Percentiles rank a stretch among this genome's conserved stretches.
phyloP scores from a whole-genome alignment of 2,329 filamentous ascomycete species.

The Aspergillus piperis region DNA sequence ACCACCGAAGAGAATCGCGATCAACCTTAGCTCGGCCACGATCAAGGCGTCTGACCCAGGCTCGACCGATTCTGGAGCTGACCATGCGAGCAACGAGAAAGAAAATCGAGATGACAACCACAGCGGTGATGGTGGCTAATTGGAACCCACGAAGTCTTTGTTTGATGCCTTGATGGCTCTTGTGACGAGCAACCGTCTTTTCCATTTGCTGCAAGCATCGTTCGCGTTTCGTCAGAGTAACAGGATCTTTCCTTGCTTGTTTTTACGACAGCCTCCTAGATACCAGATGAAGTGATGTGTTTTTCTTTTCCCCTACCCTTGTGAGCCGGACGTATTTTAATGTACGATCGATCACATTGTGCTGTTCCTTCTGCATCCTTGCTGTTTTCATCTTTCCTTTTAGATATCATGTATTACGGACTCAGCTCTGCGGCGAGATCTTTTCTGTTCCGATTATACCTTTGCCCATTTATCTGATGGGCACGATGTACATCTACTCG shows the following conservation, averaged over 20 bases:
- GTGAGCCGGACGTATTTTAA: slow-evolving; percentile 5
- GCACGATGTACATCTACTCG: slow-evolving; percentile 17
- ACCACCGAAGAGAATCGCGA: slow-evolving; percentile 43
- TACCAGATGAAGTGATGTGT: slow-evolving; percentile 28
- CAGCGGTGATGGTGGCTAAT: slow-evolving; percentile 25
- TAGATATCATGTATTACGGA: slow-evolving; percentile 20
- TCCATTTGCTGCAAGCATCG: slow-evolving; percentile 15
- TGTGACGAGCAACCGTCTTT: slow-evolving; percentile 7
- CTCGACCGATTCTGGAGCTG: slow-evolving; percentile 16
- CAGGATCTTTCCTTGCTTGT: slow-evolving; percentile 17
- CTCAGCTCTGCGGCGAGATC: slow-evolving; percentile 3
- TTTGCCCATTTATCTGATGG: slow-evolving; percentile 13
- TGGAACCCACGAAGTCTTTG: slow-evolving; percentile 1
- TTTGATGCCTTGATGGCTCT: slow-evolving; percentile 11
- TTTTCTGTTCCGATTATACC: slow-evolving; percentile 10
- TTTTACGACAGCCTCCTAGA: slow-evolving; percentile 26
- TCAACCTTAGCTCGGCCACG: slow-evolving; percentile 37
- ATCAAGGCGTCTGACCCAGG: slow-evolving; percentile 26
- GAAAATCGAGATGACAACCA: slow-evolving; percentile 33
- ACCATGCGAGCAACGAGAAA: slow-evolving; percentile 30
- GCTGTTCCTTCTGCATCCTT: slow-evolving; percentile 10
- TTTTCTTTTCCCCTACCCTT: background rate
- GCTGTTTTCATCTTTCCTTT: slow-evolving; percentile 8
- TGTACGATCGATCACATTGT: slow-evolving; percentile 19
- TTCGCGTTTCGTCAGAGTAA: slow-evolving; percentile 13